Conservation (phyloP, 768 basidiomycete species). For the Kondoa malvinella region DNA sequence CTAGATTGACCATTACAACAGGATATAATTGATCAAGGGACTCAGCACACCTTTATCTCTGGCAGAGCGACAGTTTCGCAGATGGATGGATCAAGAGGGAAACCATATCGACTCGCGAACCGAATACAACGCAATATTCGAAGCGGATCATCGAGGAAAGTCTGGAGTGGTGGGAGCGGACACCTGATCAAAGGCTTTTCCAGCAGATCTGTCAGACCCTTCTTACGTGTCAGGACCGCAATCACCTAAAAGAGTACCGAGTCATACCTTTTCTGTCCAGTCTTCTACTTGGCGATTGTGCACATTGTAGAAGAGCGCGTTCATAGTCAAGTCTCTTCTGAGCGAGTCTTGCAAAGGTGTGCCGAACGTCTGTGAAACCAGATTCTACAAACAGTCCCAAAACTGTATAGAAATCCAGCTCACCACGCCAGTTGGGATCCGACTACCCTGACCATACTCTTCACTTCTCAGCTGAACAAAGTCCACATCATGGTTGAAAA, state of each 20-base stretch:
- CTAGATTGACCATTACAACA: neutral
- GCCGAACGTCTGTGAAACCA: conserved; percentile 62
- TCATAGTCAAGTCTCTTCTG: conserved; percentile 84
- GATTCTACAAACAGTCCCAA: neutral
- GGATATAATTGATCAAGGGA: conserved; percentile 39
- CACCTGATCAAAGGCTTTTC: conserved; percentile 46
- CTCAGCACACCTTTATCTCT: conserved; percentile 31
- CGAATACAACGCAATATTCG: conserved; percentile 77
- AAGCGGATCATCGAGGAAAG: conserved; percentile 85
- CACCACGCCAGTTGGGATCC: conserved; percentile 78
- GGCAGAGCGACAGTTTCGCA: conserved; percentile 38
- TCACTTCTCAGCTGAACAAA: conserved; percentile 78
- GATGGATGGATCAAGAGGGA: conserved; percentile 54
- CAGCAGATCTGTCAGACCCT: conserved; percentile 75
- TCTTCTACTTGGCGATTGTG: conserved; percentile 75
- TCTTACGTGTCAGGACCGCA: conserved; percentile 11
- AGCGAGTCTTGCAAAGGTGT: conserved; percentile 81
- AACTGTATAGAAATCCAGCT: conserved; percentile 28
- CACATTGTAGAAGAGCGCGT: conserved; percentile 88
- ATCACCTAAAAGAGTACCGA: neutral
- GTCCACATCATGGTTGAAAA: conserved; percentile 70
- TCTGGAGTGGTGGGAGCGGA: conserved; percentile 66
- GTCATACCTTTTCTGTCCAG: conserved; percentile 52
- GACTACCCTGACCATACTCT: conserved; percentile 66
- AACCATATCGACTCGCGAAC: conserved; percentile 71